Base-by-base conservation (phyloP, 768 basidiomycete genomes). In the Auricularia cornea region DNA sequence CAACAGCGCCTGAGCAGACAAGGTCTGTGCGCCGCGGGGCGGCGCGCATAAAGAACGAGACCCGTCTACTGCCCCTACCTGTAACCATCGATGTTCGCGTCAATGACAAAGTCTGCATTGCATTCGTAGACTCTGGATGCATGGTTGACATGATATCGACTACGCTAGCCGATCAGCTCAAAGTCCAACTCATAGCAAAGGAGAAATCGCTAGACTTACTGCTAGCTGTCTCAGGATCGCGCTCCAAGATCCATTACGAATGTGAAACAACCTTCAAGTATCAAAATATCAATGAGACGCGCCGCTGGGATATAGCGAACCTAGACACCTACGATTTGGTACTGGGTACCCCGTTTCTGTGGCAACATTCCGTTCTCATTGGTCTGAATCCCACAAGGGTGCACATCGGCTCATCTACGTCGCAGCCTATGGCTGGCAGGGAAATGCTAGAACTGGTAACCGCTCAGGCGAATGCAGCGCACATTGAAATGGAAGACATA, bases 131-230 rank as follows among this genome's bases (percentile, higher is more conserved):
- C 62, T 71, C 72, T 0, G 79, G 78, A 1, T 79, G 75, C 0
- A 62, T 78, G 1, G 76, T 77, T 0, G 79, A 81, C 63, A 79
- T 81, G 61, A 72, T 81, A 31, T 77, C 77, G 0, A 67, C 73
- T 0, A 74, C 69, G 1, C 23, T 80, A 0, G 75, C 73, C 0
- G 74, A 78, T 60, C 80, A 82, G 64, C 62, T 81, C 3, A 69
- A 70, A 2, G 44, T 77, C 0, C 61, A 67, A 29, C 64, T 63
- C 0, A 63, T 65, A 0, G 64, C 67, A 10, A 64, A 80, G 1
- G 70, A 54, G 0, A 61, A 33, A 51, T 64, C 64, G 40, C 44
- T 66, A 16, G 54, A 60, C 8, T 29, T 66, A 10, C 65, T 66
- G 30, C 23, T 65, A 20, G 65, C 64, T 1, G 64, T 66, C 20